A percentile compares a stretch with the other conserved stretches of the same genome.
Evolutionary conservation across 2,329 filamentous ascomycete species (phyloP).

Genomic region (Byssochlamys sp.): DNA sequence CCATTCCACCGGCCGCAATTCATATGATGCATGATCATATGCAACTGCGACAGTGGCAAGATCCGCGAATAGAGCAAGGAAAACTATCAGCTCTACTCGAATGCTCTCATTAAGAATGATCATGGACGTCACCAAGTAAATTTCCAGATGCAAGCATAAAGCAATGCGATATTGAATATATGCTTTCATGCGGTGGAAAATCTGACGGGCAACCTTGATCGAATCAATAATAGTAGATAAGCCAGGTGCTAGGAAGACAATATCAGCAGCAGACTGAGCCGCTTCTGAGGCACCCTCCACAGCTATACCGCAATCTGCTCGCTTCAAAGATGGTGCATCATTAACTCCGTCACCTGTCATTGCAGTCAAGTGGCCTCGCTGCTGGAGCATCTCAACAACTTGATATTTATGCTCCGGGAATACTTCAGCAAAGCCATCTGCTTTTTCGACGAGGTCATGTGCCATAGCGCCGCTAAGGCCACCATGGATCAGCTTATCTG

Average conservation of each 20-base stretch:
- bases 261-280: conserved; percentile 63
- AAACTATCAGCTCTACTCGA: conserved; percentile 64
- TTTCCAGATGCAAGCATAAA: conserved; percentile 62
- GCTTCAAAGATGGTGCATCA: conserved; percentile 64
- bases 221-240: conserved; percentile 62
- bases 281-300: conserved; percentile 64
- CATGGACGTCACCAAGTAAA: conserved; percentile 69
- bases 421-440: conserved; percentile 64
- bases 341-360: conserved; percentile 71
- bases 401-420: conserved; percentile 69
- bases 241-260: conserved; percentile 64
- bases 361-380: conserved; percentile 60
- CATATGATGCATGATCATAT: conserved; percentile 75
- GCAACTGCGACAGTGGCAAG: conserved; percentile 70
- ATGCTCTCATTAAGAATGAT: conserved; percentile 73
- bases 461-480: conserved; percentile 63
- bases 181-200: conserved; percentile 69
- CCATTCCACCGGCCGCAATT: conserved; percentile 68
- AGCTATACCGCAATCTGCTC: conserved; percentile 64
- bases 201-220: conserved; percentile 64
- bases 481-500: conserved; percentile 65
- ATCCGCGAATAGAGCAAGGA: conserved; percentile 71
- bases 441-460: conserved; percentile 65
- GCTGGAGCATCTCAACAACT: conserved; percentile 66
- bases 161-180: conserved; percentile 72